Base-by-base conservation (phyloP, 2,329 filamentous ascomycete species). In the Arthrocladium fulminans region DNA sequence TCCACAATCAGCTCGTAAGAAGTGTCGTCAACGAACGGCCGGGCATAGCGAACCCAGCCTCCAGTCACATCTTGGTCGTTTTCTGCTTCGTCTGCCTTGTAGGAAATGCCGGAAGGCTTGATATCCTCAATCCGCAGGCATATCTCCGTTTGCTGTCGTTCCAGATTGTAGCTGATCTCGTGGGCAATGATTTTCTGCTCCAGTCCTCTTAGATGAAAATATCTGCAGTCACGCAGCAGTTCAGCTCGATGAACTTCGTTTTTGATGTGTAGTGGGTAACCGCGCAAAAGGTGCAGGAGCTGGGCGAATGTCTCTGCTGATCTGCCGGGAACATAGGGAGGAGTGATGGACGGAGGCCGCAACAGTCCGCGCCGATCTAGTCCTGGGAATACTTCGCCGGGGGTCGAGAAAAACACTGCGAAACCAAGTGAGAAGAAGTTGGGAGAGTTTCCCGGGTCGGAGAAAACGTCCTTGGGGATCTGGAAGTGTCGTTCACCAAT, bases 361-460 rank as follows among this genome's bases (percentile, higher is more conserved):
- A 96, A 79, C 17, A 96, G 77, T 12, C 81, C 80, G 52, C 81
- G 79, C 45, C 87, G 80, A 50, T 88, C 81, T 1, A 96, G 76
- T 1, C 89, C 90, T 0, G 90, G 90, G 58, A 95, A 96, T 4
- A 88, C 77, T 59, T 94, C 84, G 12, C 79, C 74, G 0, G 86
- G 86, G 2, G 80, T 81, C 13, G 82, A 83, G 70, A 95, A 94
- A 74, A 94, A 94, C 58, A 87, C 79, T 30, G 82, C 84, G 61
- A 94, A 95, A 51, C 89, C 89, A 2, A 96, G 77, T 0, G 88
- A 84, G 72, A 97, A 97, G 74, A 88, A 97, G 65, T 97, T 97
- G 10, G 89, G 89, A n/a, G 81, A 83, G 67, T 97, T 89, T 22
- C 89, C 90, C 1, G 88, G 87, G 29, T 79, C 77, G 24, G 79